Percentiles rank a stretch among this genome's conserved stretches.
These are phyloP conservation scores for Hibiscus syriacus DNA, from an alignment of 345 rosid genomes.

Conservation along the genomic window DNA sequence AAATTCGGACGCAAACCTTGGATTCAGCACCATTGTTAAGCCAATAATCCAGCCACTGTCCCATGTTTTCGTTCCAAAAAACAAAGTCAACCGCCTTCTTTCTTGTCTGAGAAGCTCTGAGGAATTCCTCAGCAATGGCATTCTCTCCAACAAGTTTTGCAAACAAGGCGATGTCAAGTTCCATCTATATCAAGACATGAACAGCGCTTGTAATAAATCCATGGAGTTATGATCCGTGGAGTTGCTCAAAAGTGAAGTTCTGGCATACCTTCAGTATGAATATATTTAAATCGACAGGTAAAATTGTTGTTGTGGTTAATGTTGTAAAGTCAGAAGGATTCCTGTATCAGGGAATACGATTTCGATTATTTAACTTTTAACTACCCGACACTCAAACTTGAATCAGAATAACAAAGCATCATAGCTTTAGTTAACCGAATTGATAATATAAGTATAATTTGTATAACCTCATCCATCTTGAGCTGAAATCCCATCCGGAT, in stretches of 20 bases:
- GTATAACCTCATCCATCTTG: slow-evolving; percentile 88
- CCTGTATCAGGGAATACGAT: slow-evolving; percentile 28
- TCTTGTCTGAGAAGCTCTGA: slow-evolving; percentile 52
- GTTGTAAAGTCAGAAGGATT: slow-evolving; percentile 50
- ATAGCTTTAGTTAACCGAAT: background rate
- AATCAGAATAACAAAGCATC: background rate
- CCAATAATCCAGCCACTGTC: slow-evolving; percentile 97
- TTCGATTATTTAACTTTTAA: too few species aligned
- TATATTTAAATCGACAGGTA: slow-evolving; percentile 83
- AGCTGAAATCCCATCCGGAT: slow-evolving; percentile 90
- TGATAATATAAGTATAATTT: background rate
- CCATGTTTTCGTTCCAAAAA: slow-evolving; percentile 65
- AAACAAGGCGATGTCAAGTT: slow-evolving; percentile 66
- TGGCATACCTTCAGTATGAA: slow-evolving; percentile 56
- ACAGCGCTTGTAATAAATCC: slow-evolving; percentile 2
- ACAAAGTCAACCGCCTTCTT: slow-evolving; percentile 43
- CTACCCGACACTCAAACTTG: too few species aligned
- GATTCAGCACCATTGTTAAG: slow-evolving; percentile 17
- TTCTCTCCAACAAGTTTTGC: slow-evolving; percentile 50
- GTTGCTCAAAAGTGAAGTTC: background rate
- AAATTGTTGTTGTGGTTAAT: slow-evolving; percentile 57
- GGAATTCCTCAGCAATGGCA: slow-evolving; percentile 32
- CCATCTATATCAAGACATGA: slow-evolving; percentile 53
- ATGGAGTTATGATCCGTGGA: background rate
- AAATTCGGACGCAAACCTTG: slow-evolving; percentile 17